These are phyloP conservation scores for Russula ochroleuca DNA, from an alignment of 768 basidiomycete genomes.

Conservation along the genomic window DNA sequence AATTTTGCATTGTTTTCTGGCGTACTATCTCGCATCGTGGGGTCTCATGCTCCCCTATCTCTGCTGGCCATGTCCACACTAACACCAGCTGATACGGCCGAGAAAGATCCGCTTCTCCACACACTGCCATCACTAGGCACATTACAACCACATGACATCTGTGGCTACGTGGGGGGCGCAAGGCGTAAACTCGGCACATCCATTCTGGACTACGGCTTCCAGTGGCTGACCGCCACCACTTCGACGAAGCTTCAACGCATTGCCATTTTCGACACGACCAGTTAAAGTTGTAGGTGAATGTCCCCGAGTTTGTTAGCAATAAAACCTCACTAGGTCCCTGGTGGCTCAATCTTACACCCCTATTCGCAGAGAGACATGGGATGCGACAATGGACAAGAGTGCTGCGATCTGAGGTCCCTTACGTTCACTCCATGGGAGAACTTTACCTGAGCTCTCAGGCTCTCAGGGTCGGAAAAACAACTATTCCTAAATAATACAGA, in stretches of 20 bases:
- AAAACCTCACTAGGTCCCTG: too few relatives aligned
- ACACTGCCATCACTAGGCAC: too few relatives aligned
- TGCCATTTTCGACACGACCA: too few relatives aligned
- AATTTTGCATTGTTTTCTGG: too few relatives aligned
- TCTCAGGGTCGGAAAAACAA: neutral
- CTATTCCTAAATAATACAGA: neutral
- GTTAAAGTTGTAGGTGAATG: too few relatives aligned
- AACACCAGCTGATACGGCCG: conserved; percentile 34
- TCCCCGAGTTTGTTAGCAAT: too few relatives aligned
- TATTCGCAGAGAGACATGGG: neutral
- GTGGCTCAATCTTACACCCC: neutral
- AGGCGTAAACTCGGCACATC: conserved; percentile 38
- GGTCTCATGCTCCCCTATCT: neutral
- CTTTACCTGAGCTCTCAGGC: neutral
- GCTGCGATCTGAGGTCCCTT: neutral
- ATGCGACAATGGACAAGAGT: neutral
- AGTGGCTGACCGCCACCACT: too few relatives aligned
- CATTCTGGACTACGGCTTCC: too few relatives aligned
- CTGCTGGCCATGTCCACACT: conserved; percentile 41
- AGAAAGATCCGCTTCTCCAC: conserved; percentile 36
- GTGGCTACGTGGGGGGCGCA: conserved; percentile 36
- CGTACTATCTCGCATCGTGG: neutral
- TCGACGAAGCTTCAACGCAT: too few relatives aligned
- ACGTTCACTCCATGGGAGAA: neutral
- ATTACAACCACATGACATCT: conserved; percentile 43